Evolutionary conservation across 768 basidiomycete species (phyloP), one percentile per base, ranked within the genome.

Genomic region (Lentinula boryana): DNA sequence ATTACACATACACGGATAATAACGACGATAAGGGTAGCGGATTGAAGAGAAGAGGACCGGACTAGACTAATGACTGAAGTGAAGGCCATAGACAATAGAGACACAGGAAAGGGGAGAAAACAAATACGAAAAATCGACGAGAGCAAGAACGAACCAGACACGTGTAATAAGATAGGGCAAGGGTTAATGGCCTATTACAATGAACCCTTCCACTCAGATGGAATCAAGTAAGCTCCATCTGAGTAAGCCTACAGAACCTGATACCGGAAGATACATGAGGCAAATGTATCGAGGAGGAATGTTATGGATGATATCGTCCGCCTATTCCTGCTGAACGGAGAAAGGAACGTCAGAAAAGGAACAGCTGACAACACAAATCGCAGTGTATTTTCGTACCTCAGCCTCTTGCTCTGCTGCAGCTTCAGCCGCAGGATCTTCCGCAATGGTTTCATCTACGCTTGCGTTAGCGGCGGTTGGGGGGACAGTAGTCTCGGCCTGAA

Each of bases 381-480:
- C 18, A 23, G 3, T 46, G 10, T 16, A 15, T n/a, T 21, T n/a
- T 49, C 16, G n/a, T 43, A 59, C 58, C 46, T 59, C 18, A 23
- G 58, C 58, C 32, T 46, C 48, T 27, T 51, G 38, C 31, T 27
- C 48, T 13, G 53, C 36, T 50, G 71, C 69, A 13, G 69, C 70
- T 64, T 71, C 70, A 48, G 63, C 72, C 62, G 73, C 74, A 1
- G 71, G 70, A 56, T 80, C 78, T 65, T 80, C 78, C 18, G 69
- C 72, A 59, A 80, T 80, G n/a, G 78, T 72, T 60, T 74, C 74
- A 8, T 57, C 67, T 1, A 68, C 67, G 6, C 53, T 51, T 33
- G 72, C 71, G 5, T 67, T 68, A 9, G 72, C 67, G 5, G 63
- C 68, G 18, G 71, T 71, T 36, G 69, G 67, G 6, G 67, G 70